A percentile compares a stretch with the other conserved stretches of the same genome.
These are phyloP conservation scores for Eremochloa ophiuroides DNA, from an alignment of 176 grass and related monocot species.

Conservation along the genomic window DNA sequence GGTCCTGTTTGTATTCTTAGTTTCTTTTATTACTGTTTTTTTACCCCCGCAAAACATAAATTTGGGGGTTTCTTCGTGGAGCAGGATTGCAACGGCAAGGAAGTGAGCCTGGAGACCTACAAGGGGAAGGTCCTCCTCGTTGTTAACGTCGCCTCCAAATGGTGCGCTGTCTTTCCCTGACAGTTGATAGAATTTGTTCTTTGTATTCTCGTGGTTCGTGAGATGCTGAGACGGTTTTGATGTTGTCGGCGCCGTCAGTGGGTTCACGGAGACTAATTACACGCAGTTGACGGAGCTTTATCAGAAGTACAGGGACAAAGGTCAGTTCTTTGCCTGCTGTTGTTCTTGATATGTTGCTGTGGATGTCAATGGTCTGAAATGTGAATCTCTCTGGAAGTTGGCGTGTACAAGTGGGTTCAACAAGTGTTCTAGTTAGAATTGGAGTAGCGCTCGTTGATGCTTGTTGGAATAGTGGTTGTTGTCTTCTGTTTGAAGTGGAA, in stretches of 20 bases:
- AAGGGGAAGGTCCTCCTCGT: slow-evolving; percentile 93
- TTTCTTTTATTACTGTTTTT: neutral
- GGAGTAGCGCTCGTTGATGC: neutral
- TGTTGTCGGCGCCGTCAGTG: slow-evolving; percentile 36
- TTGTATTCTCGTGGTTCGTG: neutral
- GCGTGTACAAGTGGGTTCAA: neutral
- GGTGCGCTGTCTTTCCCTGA: slow-evolving; percentile 29
- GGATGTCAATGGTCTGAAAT: slow-evolving; percentile 5
- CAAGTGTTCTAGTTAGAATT: neutral
- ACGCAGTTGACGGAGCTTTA: slow-evolving; percentile 83
- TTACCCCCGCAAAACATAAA: neutral
- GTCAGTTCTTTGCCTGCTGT: slow-evolving; percentile 30
- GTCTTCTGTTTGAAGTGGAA: neutral
- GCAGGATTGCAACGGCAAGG: slow-evolving; percentile 78
- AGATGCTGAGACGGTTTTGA: slow-evolving; percentile 6
- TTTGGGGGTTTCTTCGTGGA: neutral
- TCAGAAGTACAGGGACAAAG: slow-evolving; percentile 78
- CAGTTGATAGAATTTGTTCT: neutral
- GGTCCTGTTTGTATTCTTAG: neutral
- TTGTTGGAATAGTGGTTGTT: neutral
- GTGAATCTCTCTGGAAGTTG: neutral
- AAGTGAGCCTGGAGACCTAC: slow-evolving; percentile 65
- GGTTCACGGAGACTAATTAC: slow-evolving; percentile 91
- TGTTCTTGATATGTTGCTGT: neutral
- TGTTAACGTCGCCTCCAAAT: slow-evolving; percentile 96